Conservation (phyloP, 148 eudicot species). For the Arctostaphylos glauca region DNA sequence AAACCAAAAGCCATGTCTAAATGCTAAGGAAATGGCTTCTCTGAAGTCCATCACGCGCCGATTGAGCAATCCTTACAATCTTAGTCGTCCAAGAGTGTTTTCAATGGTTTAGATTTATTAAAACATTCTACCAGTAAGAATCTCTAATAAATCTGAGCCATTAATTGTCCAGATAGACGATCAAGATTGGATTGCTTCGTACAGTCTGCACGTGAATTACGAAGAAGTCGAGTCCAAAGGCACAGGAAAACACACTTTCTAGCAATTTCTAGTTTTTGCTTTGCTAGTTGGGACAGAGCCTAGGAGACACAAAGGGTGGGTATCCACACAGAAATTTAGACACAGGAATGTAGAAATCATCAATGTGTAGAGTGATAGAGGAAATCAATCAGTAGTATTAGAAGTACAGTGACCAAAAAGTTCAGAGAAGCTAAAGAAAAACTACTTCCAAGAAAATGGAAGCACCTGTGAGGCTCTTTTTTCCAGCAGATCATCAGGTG, state of each 20-base stretch:
- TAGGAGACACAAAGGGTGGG: not conserved
- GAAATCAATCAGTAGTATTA: not conserved
- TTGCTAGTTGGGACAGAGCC: not conserved
- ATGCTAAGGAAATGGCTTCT: not conserved
- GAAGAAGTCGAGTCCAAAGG: too few species aligned
- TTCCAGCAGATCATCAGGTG: constrained; percentile 30
- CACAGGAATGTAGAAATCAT: not conserved
- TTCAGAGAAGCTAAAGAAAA: not conserved
- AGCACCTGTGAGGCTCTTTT: constrained; percentile 33
- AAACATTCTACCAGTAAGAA: too few species aligned
- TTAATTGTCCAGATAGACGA: too few species aligned
- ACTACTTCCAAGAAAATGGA: constrained; percentile 45
- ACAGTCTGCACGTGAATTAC: too few species aligned
- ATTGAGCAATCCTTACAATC: too few species aligned
- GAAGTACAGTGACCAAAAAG: not conserved
- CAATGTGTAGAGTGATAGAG: not conserved
- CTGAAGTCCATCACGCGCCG: too few species aligned
- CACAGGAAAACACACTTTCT: not conserved
- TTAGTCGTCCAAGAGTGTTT: too few species aligned
- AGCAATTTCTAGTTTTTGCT: not conserved
- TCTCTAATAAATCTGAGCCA: too few species aligned
- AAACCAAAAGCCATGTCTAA: not conserved
- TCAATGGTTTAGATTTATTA: too few species aligned
- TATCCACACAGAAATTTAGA: not conserved
- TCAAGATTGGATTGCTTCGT: too few species aligned